A percentile compares a stretch with the other conserved stretches of the same genome.
phyloP scores from a whole-genome alignment of 331 rosid species.

The Saraca asoca region DNA sequence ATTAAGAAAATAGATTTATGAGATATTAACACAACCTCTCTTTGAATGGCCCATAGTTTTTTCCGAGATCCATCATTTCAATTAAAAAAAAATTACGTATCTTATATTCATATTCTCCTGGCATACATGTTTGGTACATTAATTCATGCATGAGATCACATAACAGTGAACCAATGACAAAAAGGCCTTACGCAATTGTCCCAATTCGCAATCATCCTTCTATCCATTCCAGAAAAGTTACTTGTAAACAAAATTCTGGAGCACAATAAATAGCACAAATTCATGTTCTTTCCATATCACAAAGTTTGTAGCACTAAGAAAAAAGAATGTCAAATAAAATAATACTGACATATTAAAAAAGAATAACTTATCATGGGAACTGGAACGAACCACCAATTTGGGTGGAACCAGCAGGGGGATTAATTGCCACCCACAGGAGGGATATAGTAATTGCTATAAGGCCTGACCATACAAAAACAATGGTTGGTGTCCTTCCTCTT shows the following conservation, averaged over 20 bases:
- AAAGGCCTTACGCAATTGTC: not conserved
- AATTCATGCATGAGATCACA: not conserved
- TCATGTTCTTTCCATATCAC: constrained; percentile 28
- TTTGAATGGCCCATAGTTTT: too few species aligned
- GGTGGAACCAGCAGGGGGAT: constrained; percentile 46
- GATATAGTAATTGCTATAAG: constrained; percentile 55
- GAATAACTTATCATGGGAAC: constrained; percentile 51
- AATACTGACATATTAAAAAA: constrained; percentile 36
- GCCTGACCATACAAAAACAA: constrained; percentile 63
- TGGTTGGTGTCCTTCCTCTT: constrained; percentile 54
- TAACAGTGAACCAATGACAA: not conserved
- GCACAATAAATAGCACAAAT: constrained; percentile 22
- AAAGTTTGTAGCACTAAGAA: constrained; percentile 10
- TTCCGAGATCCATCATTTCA: too few species aligned
- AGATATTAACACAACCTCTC: too few species aligned
- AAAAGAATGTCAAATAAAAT: constrained; percentile 38
- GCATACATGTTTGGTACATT: too few species aligned
- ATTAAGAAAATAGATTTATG: too few species aligned
- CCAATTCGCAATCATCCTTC: not conserved
- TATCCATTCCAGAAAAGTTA: constrained; percentile 14
- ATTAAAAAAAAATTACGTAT: too few species aligned
- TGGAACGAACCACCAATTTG: constrained; percentile 63
- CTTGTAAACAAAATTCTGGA: constrained; percentile 33
- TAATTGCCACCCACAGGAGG: constrained; percentile 55
- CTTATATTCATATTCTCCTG: too few species aligned